Base-by-base conservation (phyloP, 2,329 filamentous ascomycete species). In the Diaporthe velutina region DNA sequence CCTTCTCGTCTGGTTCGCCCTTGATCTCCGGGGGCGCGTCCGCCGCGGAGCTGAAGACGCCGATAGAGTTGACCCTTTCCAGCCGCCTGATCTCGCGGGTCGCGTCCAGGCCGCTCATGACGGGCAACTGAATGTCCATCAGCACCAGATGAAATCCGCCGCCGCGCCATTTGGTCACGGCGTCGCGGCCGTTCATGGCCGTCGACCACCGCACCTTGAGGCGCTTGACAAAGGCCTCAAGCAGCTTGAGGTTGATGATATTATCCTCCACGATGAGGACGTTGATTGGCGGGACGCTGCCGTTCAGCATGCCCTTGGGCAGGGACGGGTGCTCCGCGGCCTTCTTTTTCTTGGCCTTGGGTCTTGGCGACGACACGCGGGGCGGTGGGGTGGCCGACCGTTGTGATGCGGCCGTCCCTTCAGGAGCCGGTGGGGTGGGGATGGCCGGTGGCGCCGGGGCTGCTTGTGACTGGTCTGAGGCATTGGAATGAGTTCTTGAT, bases 231-330 rank as follows among this genome's bases (percentile, higher is more conserved):
- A 99, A 98, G 1, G 96, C 95, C 81, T 98, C 96, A 48, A 99
- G 87, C 13, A 99, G 91, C 80, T 95, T 94, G 78, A 98, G 87
- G 81, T 98, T 99, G 88, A 99, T 98, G 77, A 97, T 95, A 83
- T 99, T 99, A 85, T 99, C 97, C 86, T 99, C 97, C 19, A 99
- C 97, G 76, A 99, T 98, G 57, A 99, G 88, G 10, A 98, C 96
- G 79, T 98, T 98, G 85, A 99, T 98, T 1, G 97, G 96, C 10
- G 97, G 97, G 0, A 98, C 95, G 1, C 92, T 92, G 71, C 93
- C 93, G 78, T 96, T 95, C 38, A 98, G 89, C 79, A 94, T 88
- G 40, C 90, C 92, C 5, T 92, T 87, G 35, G 90, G 89, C 75
- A 93, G 80, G 17, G 82, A 83, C 1, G 87, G 82, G 70, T 84